Evolutionary conservation across 768 basidiomycete genomes (phyloP), one percentile per base, ranked within the genome.

Genomic region (Amanita brunnescens): DNA sequence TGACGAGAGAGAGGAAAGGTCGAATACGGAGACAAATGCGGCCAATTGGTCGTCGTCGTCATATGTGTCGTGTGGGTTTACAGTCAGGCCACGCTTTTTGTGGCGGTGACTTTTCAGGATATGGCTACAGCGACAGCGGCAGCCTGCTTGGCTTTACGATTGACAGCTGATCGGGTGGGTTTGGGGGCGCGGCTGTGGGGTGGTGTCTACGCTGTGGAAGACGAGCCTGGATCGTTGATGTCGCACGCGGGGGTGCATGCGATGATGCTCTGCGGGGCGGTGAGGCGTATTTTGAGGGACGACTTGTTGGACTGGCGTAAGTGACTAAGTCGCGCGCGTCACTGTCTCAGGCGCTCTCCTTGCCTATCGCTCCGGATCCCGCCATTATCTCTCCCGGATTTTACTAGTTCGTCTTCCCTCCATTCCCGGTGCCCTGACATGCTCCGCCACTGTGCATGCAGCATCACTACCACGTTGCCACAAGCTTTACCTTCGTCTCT

Each of bases 201-300:
- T 8, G 41, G 50, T 18, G 52, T 51, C 21, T 57, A 51, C 23
- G 55, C 51, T 50, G 38, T 54, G 53, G 54, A 57, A 21, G 41
- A 7, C 1, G 23, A n/a, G 3, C 14, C 14, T 24, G 53, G 60
- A 32, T 8, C 33, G 26, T 23, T 7, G 18, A 12, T 13, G 30
- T 23, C 5, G 5, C 2, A 3, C 7, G 43, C 4, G 43, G 24
- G 13, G 6, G 24, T 50, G 21, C 33, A 54, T 61, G 69, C 74
- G 54, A 78, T 72, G 57, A 82, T 70, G 55, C 67, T 73, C 43
- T 73, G 77, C 12, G 83, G 83, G 10, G 85, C 70, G 45, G 80
- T 81, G 55, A 87, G 77, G 65, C 80, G 84, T 70, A 87, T 86
- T 72, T 87, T 88, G 60, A 87, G 74, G 3, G 78, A 67, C 1